Evolutionary conservation across 371 early-diverging fungal species (phyloP), one percentile per base, ranked within the genome.

Genomic region (Basidiobolus meristosporus): DNA sequence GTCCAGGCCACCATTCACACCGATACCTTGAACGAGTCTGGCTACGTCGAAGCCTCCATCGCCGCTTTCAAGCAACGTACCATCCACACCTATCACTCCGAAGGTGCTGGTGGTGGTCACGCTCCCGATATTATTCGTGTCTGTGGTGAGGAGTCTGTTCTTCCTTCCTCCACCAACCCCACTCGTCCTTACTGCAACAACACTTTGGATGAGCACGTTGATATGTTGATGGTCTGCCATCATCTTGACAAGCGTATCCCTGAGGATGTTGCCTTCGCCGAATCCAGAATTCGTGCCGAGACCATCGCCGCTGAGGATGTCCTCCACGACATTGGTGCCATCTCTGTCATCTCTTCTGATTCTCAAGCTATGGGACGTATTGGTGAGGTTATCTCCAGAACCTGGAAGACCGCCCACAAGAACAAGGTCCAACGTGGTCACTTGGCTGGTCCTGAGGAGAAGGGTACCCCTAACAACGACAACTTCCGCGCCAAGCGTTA

Each of bases 201-300:
- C 57, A 93, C 93, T 3, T 61, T 90, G 28, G 93, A 93, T 54
- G 93, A 93, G 49, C 93, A 93, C 50, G 71, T 93, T 26, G 93
- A 93, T 51, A 90, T 93, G 93, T 57, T 93, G 33, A 90, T 90
- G 91, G 91, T 86, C n/a, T 93, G 93, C 52, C 93, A 93, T 53
- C 93, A 93, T 46, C 60, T 93, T 41, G 78, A 79, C 41, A 81
- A 76, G 51, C 71, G 74, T 30, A 77, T 93, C 28, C 89, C 90
- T 3, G 93, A 93, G 56, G 93, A 93, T 52, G 78, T 90, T 14
- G 79, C 87, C 3, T 93, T 93, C 62, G 91, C 93, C 1, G 93
- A 93, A 55, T 78, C 79, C 45, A 70, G 93, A 42, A 93, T 93
- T 50, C 71, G 93, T 21, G 88, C 79, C n/a, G 91, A 93, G 51